Percentiles rank a stretch among this genome's conserved stretches.
These are phyloP conservation scores for Myxozyma vanderwaltii DNA, from an alignment of 805 yeast species.

Conservation along the genomic window DNA sequence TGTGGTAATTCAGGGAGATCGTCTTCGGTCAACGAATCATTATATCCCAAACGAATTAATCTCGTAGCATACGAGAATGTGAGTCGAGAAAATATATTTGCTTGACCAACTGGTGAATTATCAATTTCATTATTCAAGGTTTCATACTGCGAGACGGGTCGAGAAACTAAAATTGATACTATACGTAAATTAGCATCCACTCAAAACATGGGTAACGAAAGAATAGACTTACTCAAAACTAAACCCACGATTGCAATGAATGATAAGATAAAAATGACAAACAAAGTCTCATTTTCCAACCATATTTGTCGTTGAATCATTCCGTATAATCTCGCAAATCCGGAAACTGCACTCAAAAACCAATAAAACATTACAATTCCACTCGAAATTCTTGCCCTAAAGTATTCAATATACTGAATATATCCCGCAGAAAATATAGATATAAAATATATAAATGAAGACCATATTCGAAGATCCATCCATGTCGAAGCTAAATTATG, in stretches of 20 bases:
- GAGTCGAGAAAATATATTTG: constrained; percentile 71
- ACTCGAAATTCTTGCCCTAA: constrained; percentile 62
- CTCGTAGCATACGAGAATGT: constrained; percentile 90
- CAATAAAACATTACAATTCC: constrained; percentile 73
- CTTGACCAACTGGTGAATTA: constrained; percentile 47
- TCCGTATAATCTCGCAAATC: constrained; percentile 23
- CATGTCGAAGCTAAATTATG: constrained; percentile 38
- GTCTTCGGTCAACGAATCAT: constrained; percentile 49
- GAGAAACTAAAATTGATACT: constrained; percentile 39
- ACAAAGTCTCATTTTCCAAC: not conserved
- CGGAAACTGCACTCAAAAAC: constrained; percentile 52
- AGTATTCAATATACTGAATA: constrained; percentile 71
- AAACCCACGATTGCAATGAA: constrained; percentile 11
- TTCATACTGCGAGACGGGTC: constrained; percentile 42
- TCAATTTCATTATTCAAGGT: constrained; percentile 42
- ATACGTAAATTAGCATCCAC: not conserved
- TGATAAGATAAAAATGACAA: constrained; percentile 2
- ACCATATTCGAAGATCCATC: constrained; percentile 40
- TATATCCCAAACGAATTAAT: constrained; percentile 77
- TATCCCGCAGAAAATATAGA: constrained; percentile 48
- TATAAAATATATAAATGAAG: constrained; percentile 45
- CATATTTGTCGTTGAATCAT: constrained; percentile 18
- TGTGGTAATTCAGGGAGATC: constrained; percentile 83
- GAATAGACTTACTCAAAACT: constrained; percentile 8
- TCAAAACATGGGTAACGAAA: not conserved